Evolutionary conservation across 768 basidiomycete genomes (phyloP).

Genomic region (Hygrocybe coccinea): DNA sequence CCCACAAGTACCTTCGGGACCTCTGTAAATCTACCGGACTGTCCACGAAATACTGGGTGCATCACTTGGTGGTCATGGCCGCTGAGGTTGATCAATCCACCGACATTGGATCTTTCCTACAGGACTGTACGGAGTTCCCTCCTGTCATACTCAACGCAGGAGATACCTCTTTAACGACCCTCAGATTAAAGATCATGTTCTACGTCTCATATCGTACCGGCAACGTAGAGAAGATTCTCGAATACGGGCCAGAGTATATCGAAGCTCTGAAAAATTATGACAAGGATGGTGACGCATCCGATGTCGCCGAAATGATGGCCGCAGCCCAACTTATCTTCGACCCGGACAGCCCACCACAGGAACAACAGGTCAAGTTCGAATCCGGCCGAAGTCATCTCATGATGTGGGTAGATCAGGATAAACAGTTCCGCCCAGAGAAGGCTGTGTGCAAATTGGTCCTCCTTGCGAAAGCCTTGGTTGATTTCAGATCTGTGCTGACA

Average conservation of each 20-base stretch:
- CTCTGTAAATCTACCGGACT: background rate
- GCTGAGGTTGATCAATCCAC: background rate
- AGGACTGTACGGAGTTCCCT: background rate
- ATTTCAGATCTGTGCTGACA: background rate
- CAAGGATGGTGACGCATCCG: background rate
- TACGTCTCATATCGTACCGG: background rate
- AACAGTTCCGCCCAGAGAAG: background rate
- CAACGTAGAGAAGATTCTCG: background rate
- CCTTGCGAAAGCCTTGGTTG: background rate
- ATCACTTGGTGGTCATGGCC: background rate
- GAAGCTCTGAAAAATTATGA: background rate
- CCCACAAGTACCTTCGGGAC: background rate
- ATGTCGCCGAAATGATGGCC: background rate
- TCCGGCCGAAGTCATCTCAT: background rate
- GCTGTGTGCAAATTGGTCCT: background rate
- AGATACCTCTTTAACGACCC: background rate
- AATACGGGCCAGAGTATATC: background rate
- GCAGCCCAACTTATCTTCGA: background rate
- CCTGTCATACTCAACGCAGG: background rate
- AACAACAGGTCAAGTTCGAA: background rate
- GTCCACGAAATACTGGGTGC: background rate
- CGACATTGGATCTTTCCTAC: background rate
- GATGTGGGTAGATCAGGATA: background rate
- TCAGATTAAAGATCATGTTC: background rate
- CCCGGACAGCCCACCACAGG: background rate